phyloP scores from a whole-genome alignment of 1,139 yeast species.

The Saccharomyces pastorianus region DNA sequence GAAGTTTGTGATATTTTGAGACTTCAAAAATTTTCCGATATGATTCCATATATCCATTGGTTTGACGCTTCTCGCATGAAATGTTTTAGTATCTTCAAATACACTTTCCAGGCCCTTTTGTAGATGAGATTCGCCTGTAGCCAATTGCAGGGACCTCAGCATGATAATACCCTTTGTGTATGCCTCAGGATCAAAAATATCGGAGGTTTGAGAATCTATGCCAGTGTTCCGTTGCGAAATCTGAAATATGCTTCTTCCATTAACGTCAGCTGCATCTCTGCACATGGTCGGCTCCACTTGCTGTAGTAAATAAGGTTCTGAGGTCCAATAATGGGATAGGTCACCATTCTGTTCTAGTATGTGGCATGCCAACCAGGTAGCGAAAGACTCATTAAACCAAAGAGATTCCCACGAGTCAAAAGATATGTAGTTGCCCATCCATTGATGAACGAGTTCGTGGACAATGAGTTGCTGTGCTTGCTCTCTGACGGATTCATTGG shows the following conservation, averaged over 20 bases:
- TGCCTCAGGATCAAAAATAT: constrained; percentile 46
- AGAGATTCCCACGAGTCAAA: constrained; percentile 59
- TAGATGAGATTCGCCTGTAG: constrained; percentile 36
- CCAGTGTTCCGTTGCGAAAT: constrained; percentile 32
- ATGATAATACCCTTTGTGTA: constrained; percentile 61
- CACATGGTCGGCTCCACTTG: constrained; percentile 38
- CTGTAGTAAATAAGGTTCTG: constrained; percentile 20
- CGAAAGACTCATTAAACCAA: constrained; percentile 72
- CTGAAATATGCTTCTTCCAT: constrained; percentile 26
- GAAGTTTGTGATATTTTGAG: constrained; percentile 36
- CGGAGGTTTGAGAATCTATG: constrained; percentile 23
- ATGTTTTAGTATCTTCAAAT: constrained; percentile 24
- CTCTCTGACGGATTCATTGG: constrained; percentile 20
- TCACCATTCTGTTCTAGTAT: constrained; percentile 35
- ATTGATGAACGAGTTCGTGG: constrained; percentile 70
- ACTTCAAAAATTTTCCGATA: constrained; percentile 23
- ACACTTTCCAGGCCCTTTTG: constrained; percentile 38
- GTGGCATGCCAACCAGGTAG: constrained; percentile 56
- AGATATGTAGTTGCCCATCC: constrained; percentile 62
- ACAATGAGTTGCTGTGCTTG: constrained; percentile 49
- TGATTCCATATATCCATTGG: constrained; percentile 52
- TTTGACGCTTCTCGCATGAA: constrained; percentile 38
- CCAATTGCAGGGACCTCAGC: constrained; percentile 46
- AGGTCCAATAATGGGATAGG: constrained; percentile 20
- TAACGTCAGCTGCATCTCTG: constrained; percentile 34